phyloP scores from a whole-genome alignment of 768 basidiomycete species.

The Suillus clintonianus region DNA sequence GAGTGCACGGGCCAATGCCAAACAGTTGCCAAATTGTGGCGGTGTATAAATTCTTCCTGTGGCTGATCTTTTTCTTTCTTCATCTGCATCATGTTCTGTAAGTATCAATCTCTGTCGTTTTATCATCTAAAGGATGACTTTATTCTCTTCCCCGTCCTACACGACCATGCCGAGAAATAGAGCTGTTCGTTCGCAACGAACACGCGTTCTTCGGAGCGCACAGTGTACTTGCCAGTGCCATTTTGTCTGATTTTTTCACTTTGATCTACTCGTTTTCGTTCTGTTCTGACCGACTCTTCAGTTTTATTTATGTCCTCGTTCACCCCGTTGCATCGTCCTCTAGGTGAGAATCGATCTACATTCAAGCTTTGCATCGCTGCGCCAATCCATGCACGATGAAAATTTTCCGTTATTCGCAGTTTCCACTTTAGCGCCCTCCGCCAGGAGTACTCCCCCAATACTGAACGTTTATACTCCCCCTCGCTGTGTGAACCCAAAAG shows the following conservation, averaged over 20 bases:
- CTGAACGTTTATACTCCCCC: constrained; percentile 74
- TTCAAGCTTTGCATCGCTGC: constrained; percentile 14
- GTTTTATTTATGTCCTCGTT: not conserved
- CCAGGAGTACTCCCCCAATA: constrained; percentile 71
- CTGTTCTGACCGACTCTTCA: constrained; percentile 15
- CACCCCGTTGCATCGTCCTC: not conserved
- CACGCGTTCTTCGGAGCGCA: constrained; percentile 58
- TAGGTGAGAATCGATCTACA: constrained; percentile 25
- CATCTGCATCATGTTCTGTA: constrained; percentile 16
- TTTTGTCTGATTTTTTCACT: constrained; percentile 63
- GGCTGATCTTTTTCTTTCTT: not conserved
- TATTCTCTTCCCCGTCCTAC: constrained; percentile 91
- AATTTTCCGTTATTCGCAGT: constrained; percentile 79
- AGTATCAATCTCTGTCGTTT: not conserved
- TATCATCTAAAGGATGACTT: constrained; percentile 53
- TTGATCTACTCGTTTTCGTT: not conserved
- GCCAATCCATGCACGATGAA: constrained; percentile 48
- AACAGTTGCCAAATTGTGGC: constrained; percentile 26
- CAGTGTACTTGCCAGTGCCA: constrained; percentile 89
- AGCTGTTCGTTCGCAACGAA: constrained; percentile 79
- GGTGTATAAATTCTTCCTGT: constrained; percentile 26
- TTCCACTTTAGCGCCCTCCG: constrained; percentile 77
- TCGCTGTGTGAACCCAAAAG: constrained; percentile 71
- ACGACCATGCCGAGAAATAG: constrained; percentile 87
- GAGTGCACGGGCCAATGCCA: constrained; percentile 33